Conservation (phyloP, 2,329 filamentous ascomycete species). For the Xylaria sp. region DNA sequence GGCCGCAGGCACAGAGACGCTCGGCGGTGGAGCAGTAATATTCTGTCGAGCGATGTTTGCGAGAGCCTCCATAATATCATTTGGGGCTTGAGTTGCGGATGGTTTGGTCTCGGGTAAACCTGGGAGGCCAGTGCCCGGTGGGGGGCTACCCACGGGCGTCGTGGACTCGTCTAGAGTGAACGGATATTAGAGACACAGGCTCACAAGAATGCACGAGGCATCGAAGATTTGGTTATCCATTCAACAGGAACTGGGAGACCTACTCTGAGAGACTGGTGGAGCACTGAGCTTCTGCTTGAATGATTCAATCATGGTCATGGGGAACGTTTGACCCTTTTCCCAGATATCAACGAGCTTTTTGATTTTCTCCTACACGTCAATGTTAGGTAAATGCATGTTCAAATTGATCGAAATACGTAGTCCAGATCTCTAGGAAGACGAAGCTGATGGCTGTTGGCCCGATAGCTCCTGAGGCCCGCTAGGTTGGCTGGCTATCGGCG, state of each 20-base stretch:
- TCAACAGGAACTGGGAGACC: constrained; percentile 45
- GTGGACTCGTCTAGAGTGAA: constrained; percentile 69
- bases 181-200: constrained; percentile 47
- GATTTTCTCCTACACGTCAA: constrained; percentile 84
- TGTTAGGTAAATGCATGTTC: constrained; percentile 50
- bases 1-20: constrained; percentile 48
- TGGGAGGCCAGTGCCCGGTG: constrained; percentile 50
- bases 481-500: constrained; percentile 23
- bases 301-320: constrained; percentile 73
- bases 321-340: constrained; percentile 95
- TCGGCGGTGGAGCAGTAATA: constrained; percentile 54
- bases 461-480: constrained; percentile 25
- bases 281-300: constrained; percentile 83
- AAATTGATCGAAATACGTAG: constrained; percentile 31
- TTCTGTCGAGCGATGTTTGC: constrained; percentile 82
- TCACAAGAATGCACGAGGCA: constrained; percentile 9
- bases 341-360: constrained; percentile 95
- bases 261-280: constrained; percentile 66
- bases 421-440: constrained; percentile 17
- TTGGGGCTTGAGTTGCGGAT: constrained; percentile 50
- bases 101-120: constrained; percentile 41
- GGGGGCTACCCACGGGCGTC: constrained; percentile 71
- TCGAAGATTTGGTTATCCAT: constrained; percentile 6
- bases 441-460: constrained; percentile 9
- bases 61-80: constrained; percentile 77